Base-by-base conservation (phyloP, 1,284 basidiomycete species). In the Naganishia albida region DNA sequence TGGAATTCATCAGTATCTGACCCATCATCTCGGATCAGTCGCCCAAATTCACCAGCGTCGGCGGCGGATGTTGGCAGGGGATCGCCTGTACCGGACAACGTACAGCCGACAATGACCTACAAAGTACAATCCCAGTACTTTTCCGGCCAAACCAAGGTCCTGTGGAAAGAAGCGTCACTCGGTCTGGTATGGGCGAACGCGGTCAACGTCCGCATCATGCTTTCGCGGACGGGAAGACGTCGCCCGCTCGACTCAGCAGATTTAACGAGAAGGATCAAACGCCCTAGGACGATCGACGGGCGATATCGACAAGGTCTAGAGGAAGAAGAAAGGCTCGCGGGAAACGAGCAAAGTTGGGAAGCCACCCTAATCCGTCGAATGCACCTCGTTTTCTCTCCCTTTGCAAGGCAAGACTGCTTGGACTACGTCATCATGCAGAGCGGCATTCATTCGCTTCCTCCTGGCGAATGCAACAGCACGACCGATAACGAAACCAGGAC, bases 121-220 rank as follows among this genome's bases (percentile, higher is more conserved):
- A 82, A 84, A 3, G 84, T 86, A 30, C 92, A 95, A 73, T 83
- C 87, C 0, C 83, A 84, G 6, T 87, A 87, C 84, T 94, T 95
- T 74, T 77, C 75, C 1, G 85, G 84, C 40, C 84, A 87, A 40
- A 84, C 84, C 8, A 82, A 86, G 65, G 49, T 48, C 0, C 83
- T 48, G 82, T 83, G 48, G 7, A 91, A 92, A 73, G 89, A 93
- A 77, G 91, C 89, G 0, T 85, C 85, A 43, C 79, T 97, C 2
- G 93, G 93, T 0, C 85, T 94, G 55, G 87, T 87, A 1, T 97
- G 93, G 93, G 88, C 91, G 10, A 94, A 94, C 75, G 88, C 90
- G 68, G 82, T 96, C 66, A 93, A 93, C 69, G 83, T 83, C 3
- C 84, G 93, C 13, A 83, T 96, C 63, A 87, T 95, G 83, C 82